Evolutionary conservation across 768 basidiomycete species (phyloP).

Genomic region (Pisolithus sp.): DNA sequence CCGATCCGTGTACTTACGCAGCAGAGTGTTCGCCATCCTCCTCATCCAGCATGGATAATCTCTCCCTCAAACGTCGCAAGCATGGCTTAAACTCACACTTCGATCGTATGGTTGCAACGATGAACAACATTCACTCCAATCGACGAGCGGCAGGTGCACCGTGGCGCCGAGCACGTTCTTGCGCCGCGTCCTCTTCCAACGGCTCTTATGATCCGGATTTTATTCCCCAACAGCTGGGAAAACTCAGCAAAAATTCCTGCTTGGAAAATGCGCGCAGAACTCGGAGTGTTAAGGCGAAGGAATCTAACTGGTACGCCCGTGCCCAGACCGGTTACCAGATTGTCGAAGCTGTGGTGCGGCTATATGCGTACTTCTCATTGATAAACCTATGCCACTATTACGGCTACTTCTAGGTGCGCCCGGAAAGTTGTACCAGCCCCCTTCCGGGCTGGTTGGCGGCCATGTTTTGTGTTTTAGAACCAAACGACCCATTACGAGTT

Average conservation of each 20-base stretch:
- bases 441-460: conserved; percentile 53
- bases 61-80: conserved; percentile 41
- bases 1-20: background rate
- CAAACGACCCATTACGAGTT: conserved; percentile 29
- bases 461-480: conserved; percentile 42
- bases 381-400: conserved; percentile 7
- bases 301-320: background rate
- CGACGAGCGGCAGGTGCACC: conserved; percentile 12
- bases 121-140: conserved; percentile 35
- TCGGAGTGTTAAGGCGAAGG: background rate
- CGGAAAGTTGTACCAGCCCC: conserved; percentile 18
- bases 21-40: too few relatives aligned
- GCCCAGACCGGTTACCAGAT: conserved; percentile 5
- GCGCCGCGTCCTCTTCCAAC: conserved; percentile 40
- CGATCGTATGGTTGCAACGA: conserved; percentile 61
- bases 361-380: conserved; percentile 22
- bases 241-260: conserved; percentile 36
- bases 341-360: conserved; percentile 18
- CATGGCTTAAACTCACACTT: conserved; percentile 52
- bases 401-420: conserved; percentile 12
- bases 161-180: conserved; percentile 32
- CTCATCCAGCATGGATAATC: conserved; percentile 7
- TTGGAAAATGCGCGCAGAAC: conserved; percentile 36
- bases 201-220: conserved; percentile 36
- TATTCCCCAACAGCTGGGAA: conserved; percentile 21